Base-by-base conservation (phyloP, 2,329 filamentous ascomycete genomes). In the Curvularia eragrostidis region DNA sequence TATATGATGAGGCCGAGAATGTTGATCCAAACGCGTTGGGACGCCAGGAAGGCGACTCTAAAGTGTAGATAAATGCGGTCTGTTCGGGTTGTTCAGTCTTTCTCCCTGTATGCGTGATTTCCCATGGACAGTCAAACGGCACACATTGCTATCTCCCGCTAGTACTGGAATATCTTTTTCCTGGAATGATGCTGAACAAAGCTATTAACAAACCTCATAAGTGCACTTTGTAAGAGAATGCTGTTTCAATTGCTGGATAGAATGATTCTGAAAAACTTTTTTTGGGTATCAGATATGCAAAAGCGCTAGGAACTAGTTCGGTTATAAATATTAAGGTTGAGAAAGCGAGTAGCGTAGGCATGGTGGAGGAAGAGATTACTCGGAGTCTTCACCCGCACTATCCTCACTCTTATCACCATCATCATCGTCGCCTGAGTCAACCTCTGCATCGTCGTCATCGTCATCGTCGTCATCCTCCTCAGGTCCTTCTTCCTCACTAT, bases 401-500 rank as follows among this genome's bases (percentile, higher is more conserved):
- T 64, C 61, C 30, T 61, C 58, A 26, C 54, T 59, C 28, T 61
- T 54, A 2, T 48, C 58, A 7, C 56, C 59, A 8, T 66, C 61
- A 1, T 66, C 61, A 1, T 67, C 63, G 2, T 59, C 57, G 23
- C 43, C 56, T 1, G 65, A 66, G 3, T 60, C 60, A 36, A 47
- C 63, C 42, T 69, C 49, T 18, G 52, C 63, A 47, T 65, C 64
- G 5, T 69, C 64, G 4, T 68, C 39, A n/a, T 51, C 47, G 10
- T 65, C 54, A 12, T 57, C 61, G 21, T 56, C 58, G 12, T 58
- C 63, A 12, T 62, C 58, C 18, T 62, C 58, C 0, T 67, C 54
- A 15, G 66, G 58, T 1, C 61, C 63, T 3, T 59, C 60, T 5
- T 66, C 65, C 12, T 70, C 65, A 23, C 67, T 68, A 23, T 71